Conservation (phyloP, 257 asterid species). For the Solanum ossicruentum region DNA sequence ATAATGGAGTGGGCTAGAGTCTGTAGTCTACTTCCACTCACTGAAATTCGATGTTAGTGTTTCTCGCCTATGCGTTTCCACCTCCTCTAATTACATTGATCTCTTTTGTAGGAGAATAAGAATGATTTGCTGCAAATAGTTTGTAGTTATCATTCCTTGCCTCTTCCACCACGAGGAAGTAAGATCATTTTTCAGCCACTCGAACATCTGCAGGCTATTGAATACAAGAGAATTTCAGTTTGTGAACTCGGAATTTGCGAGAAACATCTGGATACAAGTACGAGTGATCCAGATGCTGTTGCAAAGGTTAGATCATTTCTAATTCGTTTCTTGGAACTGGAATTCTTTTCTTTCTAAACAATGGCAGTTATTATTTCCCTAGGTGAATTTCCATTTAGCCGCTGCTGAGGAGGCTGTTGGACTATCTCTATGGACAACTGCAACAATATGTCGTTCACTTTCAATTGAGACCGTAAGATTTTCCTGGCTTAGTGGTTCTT, state of each 20-base stretch:
- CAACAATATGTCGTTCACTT: conserved; percentile 80
- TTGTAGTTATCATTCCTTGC: conserved; percentile 55
- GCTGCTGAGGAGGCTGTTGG: conserved; percentile 88
- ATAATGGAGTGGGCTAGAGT: conserved; percentile 81
- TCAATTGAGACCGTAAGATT: conserved; percentile 68
- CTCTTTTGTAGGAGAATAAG: conserved; percentile 47
- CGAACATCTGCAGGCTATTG: conserved; percentile 73
- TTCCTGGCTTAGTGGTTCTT: background rate
- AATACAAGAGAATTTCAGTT: conserved; percentile 43
- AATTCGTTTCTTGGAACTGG: background rate
- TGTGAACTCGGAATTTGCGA: conserved; percentile 44
- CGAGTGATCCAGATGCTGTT: conserved; percentile 29
- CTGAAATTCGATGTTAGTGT: background rate
- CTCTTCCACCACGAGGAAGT: conserved; percentile 66
- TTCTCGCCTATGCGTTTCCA: background rate
- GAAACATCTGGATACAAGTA: conserved; percentile 21
- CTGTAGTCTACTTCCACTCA: conserved; percentile 7
- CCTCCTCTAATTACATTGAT: background rate
- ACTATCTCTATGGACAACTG: conserved; percentile 76
- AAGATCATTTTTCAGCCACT: conserved; percentile 61
- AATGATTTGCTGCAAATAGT: conserved; percentile 77
- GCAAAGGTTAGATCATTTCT: conserved; percentile 40
- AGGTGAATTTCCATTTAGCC: conserved; percentile 61
- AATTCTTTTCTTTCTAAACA: background rate
- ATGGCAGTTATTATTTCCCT: conserved; percentile 8